A percentile compares a stretch with the other conserved stretches of the same genome.
Evolutionary conservation across 306 rosid species (phyloP).

Genomic region (Prunus mume): DNA sequence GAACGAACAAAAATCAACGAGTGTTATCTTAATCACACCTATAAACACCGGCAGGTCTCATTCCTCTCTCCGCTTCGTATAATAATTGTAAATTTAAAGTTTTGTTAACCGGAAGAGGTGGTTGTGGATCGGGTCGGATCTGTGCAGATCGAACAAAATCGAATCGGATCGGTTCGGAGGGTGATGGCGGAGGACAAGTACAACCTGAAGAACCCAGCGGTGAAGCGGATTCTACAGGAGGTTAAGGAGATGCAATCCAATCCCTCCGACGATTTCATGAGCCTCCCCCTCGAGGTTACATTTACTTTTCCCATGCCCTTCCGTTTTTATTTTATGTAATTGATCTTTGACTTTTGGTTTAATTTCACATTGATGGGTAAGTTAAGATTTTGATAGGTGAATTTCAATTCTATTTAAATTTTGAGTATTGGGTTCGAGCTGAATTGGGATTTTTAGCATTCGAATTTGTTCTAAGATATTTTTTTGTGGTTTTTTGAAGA

Average conservation of each 20-base stretch:
- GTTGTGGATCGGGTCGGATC: background rate
- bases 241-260: conserved; percentile 91
- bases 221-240: conserved; percentile 93
- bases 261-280: conserved; percentile 93
- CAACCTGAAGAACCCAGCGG: conserved; percentile 85
- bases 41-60: background rate
- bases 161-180: background rate
- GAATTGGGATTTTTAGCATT: background rate
- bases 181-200: conserved; percentile 76
- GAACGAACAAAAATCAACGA: no score
- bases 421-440: background rate
- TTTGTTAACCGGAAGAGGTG: background rate
- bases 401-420: background rate
- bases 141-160: background rate
- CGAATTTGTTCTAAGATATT: background rate
- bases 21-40: background rate
- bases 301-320: no score
- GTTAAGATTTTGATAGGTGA: background rate
- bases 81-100: background rate
- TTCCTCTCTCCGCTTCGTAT: background rate
- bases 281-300: conserved; percentile 91
- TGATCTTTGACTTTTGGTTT: background rate
- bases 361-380: background rate
- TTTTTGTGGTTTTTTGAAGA: background rate
- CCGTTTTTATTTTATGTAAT: background rate